These are phyloP conservation scores for Globisporangium canariense DNA, from an alignment of 352 stramenopile species.

Conservation along the genomic window DNA sequence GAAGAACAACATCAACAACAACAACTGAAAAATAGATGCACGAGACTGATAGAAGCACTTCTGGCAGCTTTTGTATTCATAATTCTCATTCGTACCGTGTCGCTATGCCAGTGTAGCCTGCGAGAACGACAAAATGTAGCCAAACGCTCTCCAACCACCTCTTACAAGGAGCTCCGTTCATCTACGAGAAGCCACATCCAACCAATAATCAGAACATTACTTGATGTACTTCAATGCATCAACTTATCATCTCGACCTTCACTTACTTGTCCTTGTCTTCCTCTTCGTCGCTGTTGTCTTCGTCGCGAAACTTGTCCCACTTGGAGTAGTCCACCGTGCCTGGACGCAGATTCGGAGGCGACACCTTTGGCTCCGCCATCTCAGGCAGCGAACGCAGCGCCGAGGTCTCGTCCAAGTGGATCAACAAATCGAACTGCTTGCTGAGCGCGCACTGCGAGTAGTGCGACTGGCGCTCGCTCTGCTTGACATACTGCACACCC, in stretches of 20 bases:
- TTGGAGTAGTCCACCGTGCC: conserved; percentile 20
- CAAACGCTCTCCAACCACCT: too few species aligned
- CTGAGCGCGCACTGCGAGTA: conserved; percentile 25
- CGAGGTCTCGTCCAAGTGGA: conserved; percentile 28
- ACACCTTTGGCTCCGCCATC: conserved; percentile 15
- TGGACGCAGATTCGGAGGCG: conserved; percentile 2
- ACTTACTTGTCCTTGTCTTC: conserved; percentile 4
- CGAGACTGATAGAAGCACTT: too few species aligned
- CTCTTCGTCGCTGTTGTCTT: conserved; percentile 5
- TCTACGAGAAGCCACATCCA: neutral
- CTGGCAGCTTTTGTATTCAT: too few species aligned
- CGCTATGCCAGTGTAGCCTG: too few species aligned
- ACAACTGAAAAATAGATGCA: neutral
- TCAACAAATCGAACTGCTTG: conserved; percentile 28
- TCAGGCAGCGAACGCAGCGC: conserved; percentile 27
- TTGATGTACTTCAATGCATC: too few species aligned
- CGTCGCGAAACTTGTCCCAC: conserved; percentile 11
- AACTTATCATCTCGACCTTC: neutral
- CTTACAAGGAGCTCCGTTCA: neutral
- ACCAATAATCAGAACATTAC: neutral
- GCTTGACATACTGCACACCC: conserved; percentile 29
- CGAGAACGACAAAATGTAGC: too few species aligned
- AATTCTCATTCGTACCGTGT: too few species aligned
- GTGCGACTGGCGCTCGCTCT: conserved; percentile 26
- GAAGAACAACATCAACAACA: neutral